Percentiles rank a stretch among this genome's conserved stretches.
These are phyloP conservation scores for Cylindrotheca fusiformis DNA, from an alignment of 108 stramenopile species.

Conservation along the genomic window DNA sequence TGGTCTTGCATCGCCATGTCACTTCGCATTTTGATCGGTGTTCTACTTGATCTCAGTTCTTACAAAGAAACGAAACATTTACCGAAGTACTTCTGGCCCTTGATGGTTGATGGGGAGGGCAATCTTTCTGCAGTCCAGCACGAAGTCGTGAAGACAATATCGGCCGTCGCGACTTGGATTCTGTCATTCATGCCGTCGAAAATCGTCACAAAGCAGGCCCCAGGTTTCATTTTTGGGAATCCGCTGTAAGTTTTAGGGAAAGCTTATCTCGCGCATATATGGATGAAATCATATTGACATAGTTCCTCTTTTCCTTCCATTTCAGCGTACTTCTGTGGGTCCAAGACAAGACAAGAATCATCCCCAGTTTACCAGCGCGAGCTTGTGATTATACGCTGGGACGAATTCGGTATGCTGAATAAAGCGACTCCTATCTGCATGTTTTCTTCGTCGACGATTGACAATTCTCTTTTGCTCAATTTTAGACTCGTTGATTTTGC, in stretches of 20 bases:
- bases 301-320: too few species aligned
- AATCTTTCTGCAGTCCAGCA: not conserved
- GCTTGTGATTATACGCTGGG: conserved; percentile 42
- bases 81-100: not conserved
- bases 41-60: not conserved
- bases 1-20: conserved; percentile 5
- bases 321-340: conserved; percentile 28
- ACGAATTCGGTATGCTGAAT: conserved; percentile 17
- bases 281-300: not conserved
- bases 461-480: not conserved
- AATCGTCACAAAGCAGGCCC: conserved; percentile 5
- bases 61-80: not conserved
- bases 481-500: not conserved
- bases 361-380: conserved; percentile 42
- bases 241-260: conserved; percentile 14
- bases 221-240: conserved; percentile 21
- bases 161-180: not conserved
- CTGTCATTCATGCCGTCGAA: conserved; percentile 15
- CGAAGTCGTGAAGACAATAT: not conserved
- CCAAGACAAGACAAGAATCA: conserved; percentile 22
- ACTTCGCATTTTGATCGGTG: not conserved
- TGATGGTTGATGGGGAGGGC: not conserved
- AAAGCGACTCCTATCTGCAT: conserved; percentile 3
- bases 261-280: not conserved
- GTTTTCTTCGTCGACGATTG: conserved; percentile 1